phyloP scores from a whole-genome alignment of 305 asterid species.

The Stenogyne calaminthoides region DNA sequence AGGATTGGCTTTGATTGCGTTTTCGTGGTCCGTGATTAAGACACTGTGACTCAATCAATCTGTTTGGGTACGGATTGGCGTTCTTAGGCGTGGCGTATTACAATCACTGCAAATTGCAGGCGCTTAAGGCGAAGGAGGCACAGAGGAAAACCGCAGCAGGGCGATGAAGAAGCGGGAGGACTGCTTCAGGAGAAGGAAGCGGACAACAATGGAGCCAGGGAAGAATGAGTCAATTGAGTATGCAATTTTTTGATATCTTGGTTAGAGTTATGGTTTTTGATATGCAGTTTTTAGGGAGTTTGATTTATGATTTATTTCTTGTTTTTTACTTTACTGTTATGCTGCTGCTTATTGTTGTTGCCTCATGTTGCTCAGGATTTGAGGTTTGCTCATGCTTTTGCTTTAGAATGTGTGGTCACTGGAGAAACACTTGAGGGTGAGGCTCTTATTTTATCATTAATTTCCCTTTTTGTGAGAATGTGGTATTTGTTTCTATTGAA shows the following conservation, averaged over 20 bases:
- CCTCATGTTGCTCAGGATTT: slow-evolving; percentile 16
- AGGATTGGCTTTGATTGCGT: slow-evolving; percentile 67
- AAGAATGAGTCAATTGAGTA: slow-evolving; percentile 45
- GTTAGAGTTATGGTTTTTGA: slow-evolving; percentile 8
- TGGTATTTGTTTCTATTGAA: background rate
- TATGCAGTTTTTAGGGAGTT: slow-evolving; percentile 17
- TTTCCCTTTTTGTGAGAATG: background rate
- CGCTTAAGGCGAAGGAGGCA: slow-evolving; percentile 59
- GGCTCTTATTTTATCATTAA: slow-evolving; percentile 1
- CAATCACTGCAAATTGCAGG: slow-evolving; percentile 59
- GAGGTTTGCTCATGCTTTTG: slow-evolving; percentile 27
- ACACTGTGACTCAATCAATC: slow-evolving; percentile 57
- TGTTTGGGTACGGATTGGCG: slow-evolving; percentile 56
- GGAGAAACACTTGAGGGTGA: slow-evolving; percentile 2
- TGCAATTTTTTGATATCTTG: background rate
- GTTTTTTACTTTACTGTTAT: background rate
- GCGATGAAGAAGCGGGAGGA: slow-evolving; percentile 55
- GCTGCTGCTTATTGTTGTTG: background rate
- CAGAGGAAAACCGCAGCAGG: slow-evolving; percentile 50
- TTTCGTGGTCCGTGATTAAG: slow-evolving; percentile 67
- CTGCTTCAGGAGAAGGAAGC: slow-evolving; percentile 49
- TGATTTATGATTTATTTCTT: background rate
- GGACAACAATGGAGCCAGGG: slow-evolving; percentile 37
- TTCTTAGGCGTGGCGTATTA: slow-evolving; percentile 63
- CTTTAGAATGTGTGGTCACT: background rate